These are phyloP conservation scores for Lasiosphaeria ovina DNA, from an alignment of 495 filamentous ascomycete genomes.

Conservation along the genomic window DNA sequence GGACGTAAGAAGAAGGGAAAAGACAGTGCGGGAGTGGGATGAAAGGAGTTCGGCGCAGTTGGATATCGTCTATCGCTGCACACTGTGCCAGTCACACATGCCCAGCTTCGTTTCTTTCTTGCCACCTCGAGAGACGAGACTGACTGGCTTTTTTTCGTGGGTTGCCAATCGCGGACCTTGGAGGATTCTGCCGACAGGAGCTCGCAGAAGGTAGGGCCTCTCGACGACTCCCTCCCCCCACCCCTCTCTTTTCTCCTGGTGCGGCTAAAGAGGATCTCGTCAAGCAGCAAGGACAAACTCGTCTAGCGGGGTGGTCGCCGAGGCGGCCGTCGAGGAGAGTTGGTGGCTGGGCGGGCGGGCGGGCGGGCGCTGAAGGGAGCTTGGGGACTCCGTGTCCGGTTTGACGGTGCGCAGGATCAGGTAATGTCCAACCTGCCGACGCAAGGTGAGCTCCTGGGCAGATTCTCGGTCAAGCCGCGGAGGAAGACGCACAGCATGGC, in stretches of 20 bases:
- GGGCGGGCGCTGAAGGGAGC: background rate
- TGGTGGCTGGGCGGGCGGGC: constrained; percentile 24
- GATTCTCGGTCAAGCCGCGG: constrained; percentile 5
- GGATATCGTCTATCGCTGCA: background rate
- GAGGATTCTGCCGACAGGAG: constrained; percentile 19
- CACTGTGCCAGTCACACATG: constrained; percentile 3
- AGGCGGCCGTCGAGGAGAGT: constrained; percentile 19
- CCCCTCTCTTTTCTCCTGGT: constrained; percentile 1
- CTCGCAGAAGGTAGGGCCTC: background rate
- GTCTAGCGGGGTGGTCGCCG: constrained; percentile 25
- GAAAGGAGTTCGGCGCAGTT: background rate
- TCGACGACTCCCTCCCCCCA: constrained; percentile 1
- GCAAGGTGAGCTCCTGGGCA: constrained; percentile 3
- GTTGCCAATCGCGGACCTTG: constrained; percentile 25
- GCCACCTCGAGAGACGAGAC: too few species aligned
- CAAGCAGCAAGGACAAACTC: constrained; percentile 14
- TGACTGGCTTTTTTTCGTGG: background rate
- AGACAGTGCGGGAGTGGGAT: constrained; percentile 1
- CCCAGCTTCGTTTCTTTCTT: background rate
- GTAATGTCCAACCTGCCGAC: background rate
- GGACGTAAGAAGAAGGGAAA: background rate
- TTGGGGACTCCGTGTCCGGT: background rate
- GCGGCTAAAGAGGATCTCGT: constrained; percentile 33
- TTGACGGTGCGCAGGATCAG: background rate
- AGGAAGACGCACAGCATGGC: background rate